Evolutionary conservation across 1,284 basidiomycete species (phyloP).

Genomic region (Pyrrhoderma lamaoense): DNA sequence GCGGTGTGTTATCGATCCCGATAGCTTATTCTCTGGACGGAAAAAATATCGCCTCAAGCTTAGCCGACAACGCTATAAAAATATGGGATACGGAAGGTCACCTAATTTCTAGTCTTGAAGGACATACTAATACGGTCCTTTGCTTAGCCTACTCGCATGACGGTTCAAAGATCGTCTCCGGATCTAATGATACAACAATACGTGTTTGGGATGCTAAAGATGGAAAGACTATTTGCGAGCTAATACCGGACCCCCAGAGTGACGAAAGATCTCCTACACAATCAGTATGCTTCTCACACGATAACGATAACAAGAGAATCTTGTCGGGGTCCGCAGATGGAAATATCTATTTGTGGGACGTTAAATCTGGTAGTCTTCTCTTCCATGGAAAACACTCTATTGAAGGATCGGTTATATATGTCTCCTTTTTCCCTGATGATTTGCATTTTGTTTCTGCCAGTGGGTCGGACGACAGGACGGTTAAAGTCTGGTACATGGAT

Average conservation of each 20-base stretch:
- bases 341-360: constrained; percentile 5
- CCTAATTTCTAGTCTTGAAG: neutral
- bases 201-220: neutral
- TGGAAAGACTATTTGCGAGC: neutral
- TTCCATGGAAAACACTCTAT: neutral
- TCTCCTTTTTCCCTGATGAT: neutral
- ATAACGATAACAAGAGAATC: constrained; percentile 6
- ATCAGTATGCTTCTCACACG: constrained; percentile 9
- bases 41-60: neutral
- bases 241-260: neutral
- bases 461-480: neutral
- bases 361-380: neutral
- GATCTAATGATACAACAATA: too few species aligned
- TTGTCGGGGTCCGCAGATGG: neutral
- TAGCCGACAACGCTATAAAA: neutral
- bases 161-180: too few species aligned
- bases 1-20: neutral
- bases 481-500: neutral
- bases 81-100: neutral
- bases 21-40: neutral
- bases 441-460: neutral
- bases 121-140: too few species aligned
- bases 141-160: too few species aligned
- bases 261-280: too few species aligned
- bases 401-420: neutral